Conservation (phyloP, 2,329 filamentous ascomycete genomes). For the Dryadomyces sulphureus region DNA sequence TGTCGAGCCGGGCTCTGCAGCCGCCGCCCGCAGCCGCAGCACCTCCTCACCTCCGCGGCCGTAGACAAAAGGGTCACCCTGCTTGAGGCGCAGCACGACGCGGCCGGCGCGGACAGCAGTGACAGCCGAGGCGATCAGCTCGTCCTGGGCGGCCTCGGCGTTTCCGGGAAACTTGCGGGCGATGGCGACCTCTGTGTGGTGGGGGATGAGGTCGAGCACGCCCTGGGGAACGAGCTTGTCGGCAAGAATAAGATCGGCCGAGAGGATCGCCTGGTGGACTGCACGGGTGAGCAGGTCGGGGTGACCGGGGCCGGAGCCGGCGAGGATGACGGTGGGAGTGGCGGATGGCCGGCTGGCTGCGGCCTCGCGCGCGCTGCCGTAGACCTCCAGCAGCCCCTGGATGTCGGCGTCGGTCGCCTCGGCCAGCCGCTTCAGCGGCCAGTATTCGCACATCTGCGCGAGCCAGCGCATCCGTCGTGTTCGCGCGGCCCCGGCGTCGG, state of each 20-base stretch:
- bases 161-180: constrained; percentile 97
- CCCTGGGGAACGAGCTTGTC: constrained; percentile 76
- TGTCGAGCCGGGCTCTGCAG: constrained; percentile 43
- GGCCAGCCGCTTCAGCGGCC: constrained; percentile 75
- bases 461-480: constrained; percentile 84
- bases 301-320: constrained; percentile 84
- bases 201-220: constrained; percentile 79
- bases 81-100: constrained; percentile 79
- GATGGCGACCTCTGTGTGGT: constrained; percentile 77
- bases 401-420: constrained; percentile 69
- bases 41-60: constrained; percentile 90
- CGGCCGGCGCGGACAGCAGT: constrained; percentile 50
- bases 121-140: constrained; percentile 68
- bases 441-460: constrained; percentile 95
- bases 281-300: constrained; percentile 80
- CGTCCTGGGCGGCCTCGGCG: constrained; percentile 82
- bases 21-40: constrained; percentile 61
- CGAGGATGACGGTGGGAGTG: constrained; percentile 66
- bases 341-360: no score
- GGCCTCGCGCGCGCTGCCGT: constrained; percentile 21
- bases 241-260: constrained; percentile 65
- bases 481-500: constrained; percentile 59
- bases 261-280: constrained; percentile 60
- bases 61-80: constrained; percentile 94
- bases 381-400: constrained; percentile 59